Percentiles rank a stretch among this genome's conserved stretches.
Evolutionary conservation across 2,329 filamentous ascomycete genomes (phyloP).

Genomic region (Macrophomina phaseolina): DNA sequence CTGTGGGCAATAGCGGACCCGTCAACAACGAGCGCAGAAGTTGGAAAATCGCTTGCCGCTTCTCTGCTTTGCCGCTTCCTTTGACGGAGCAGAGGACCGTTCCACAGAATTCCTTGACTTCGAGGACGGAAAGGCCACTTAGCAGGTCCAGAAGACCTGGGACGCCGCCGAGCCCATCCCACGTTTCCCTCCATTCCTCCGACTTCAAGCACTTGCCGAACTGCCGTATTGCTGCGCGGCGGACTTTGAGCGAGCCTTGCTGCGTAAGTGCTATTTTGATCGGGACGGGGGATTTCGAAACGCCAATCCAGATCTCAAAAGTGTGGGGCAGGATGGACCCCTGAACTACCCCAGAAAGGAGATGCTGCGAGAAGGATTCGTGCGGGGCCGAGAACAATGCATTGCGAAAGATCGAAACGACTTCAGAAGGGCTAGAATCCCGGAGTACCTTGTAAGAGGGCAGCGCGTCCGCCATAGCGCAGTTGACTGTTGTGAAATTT

Average conservation of each 20-base stretch:
- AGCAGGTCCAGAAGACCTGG: slow-evolving; percentile 35
- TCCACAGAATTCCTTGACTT: background rate
- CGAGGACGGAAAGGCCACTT: background rate
- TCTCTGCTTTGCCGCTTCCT: background rate
- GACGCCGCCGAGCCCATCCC: slow-evolving; percentile 37
- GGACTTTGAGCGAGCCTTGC: slow-evolving; percentile 34
- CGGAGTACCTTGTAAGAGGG: background rate
- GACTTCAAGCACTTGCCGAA: slow-evolving; percentile 31
- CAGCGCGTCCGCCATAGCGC: background rate
- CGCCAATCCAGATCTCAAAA: slow-evolving; percentile 37
- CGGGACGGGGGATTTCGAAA: slow-evolving; percentile 32
- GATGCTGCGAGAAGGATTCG: background rate
- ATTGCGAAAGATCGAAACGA: background rate
- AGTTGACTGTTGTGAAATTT: no score
- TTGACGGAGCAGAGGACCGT: background rate
- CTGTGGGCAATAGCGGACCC: background rate
- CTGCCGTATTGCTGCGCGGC: slow-evolving; percentile 33
- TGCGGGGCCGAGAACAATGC: background rate
- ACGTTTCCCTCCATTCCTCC: slow-evolving; percentile 34
- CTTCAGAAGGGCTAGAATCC: background rate
- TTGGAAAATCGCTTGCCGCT: background rate
- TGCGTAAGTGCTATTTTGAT: slow-evolving; percentile 35
- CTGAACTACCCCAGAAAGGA: slow-evolving; percentile 27
- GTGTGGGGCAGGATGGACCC: slow-evolving; percentile 33
- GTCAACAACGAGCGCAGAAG: background rate